Conservation (phyloP, 768 basidiomycete genomes). For the Boletus pseudo-olivaceus region DNA sequence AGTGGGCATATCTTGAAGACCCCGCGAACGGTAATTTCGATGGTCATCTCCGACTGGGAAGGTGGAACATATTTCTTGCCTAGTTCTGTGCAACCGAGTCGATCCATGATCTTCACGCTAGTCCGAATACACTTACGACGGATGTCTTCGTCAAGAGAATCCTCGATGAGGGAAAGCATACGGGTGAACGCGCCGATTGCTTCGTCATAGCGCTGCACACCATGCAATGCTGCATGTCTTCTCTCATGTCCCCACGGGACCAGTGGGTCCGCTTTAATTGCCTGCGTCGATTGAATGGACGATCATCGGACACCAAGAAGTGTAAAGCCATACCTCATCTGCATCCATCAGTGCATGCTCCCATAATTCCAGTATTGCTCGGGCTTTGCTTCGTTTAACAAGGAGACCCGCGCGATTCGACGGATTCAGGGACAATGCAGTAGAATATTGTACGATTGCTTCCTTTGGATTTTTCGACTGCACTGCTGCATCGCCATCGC, state of each 20-base stretch:
- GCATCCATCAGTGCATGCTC: constrained; percentile 13
- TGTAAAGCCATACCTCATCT: background rate
- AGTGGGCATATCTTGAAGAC: background rate
- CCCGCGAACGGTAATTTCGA: background rate
- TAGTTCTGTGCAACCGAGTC: background rate
- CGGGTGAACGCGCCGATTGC: background rate
- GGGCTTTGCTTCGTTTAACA: constrained; percentile 7
- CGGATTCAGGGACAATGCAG: background rate
- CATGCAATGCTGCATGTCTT: constrained; percentile 1
- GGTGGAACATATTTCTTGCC: background rate
- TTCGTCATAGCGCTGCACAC: background rate
- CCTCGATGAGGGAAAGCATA: background rate
- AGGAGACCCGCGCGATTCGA: background rate
- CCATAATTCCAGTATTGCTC: background rate
- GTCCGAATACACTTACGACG: background rate
- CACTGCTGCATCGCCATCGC: background rate
- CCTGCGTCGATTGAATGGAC: background rate
- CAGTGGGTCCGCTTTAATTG: background rate
- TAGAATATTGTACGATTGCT: constrained; percentile 6
- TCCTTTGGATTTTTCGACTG: background rate
- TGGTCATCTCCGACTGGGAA: background rate
- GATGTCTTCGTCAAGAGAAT: background rate
- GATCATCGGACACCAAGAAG: fast-evolving
- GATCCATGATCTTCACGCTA: fast-evolving
- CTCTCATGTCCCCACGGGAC: background rate